Evolutionary conservation across 495 filamentous ascomycete species (phyloP).

Genomic region (Aspergillus campestris): DNA sequence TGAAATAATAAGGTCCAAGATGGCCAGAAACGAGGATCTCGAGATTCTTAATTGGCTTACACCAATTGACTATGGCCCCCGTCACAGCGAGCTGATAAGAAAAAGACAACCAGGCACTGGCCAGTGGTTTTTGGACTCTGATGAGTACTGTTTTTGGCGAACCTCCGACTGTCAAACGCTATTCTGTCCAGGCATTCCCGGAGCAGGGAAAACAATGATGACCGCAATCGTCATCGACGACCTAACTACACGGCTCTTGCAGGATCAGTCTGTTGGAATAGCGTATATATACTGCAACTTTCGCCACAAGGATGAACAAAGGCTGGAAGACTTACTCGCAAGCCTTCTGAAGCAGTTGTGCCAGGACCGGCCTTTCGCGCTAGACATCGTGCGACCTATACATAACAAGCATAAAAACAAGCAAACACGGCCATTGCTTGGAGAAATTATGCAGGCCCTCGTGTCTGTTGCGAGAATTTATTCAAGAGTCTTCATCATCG

Average conservation of each 20-base stretch:
- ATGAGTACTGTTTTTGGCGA: not conserved
- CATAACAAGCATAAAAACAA: no score
- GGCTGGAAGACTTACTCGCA: not conserved
- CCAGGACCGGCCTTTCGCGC: no score
- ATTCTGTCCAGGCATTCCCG: conserved; percentile 33
- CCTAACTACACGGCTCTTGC: not conserved
- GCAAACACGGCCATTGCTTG: no score
- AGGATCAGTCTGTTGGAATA: not conserved
- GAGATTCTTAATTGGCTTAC: no score
- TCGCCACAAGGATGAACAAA: conserved; percentile 5
- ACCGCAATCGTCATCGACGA: conserved; percentile 23
- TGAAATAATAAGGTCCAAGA: no score
- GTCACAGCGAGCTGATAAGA: not conserved
- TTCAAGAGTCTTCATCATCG: conserved; percentile 18
- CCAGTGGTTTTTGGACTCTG: not conserved
- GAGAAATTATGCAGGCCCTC: no score
- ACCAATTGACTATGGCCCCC: no score
- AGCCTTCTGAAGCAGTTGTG: conserved; percentile 6
- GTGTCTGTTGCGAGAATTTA: no score
- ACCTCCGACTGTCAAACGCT: not conserved
- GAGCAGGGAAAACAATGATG: conserved; percentile 34
- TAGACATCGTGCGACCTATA: no score
- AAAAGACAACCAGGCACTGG: not conserved
- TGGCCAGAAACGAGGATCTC: no score
- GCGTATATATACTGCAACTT: conserved; percentile 7